Evolutionary conservation across 148 eudicot genomes (phyloP).

Genomic region (Simmondsia chinensis): DNA sequence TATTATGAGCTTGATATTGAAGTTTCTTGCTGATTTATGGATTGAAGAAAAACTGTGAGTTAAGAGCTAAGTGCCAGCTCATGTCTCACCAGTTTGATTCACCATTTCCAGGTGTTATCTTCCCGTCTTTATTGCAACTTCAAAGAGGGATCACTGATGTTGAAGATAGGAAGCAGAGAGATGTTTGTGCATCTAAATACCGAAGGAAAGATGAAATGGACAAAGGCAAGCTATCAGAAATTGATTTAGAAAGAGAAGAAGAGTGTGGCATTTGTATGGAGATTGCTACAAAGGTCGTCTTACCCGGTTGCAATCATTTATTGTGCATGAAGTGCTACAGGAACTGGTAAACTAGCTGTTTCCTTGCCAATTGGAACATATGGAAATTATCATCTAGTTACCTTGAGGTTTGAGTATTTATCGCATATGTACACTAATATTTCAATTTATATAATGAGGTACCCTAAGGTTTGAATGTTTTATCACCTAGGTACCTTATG

Average conservation of each 20-base stretch:
- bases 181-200: conserved; percentile 47
- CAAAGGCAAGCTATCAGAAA: conserved; percentile 39
- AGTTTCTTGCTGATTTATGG: no score
- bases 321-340: conserved; percentile 75
- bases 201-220: conserved; percentile 30
- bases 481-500: no score
- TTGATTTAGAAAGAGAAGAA: conserved; percentile 72
- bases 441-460: no score
- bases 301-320: conserved; percentile 76
- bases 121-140: conserved; percentile 89
- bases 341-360: conserved; percentile 53
- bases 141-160: conserved; percentile 64
- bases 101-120: conserved; percentile 78
- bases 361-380: not conserved
- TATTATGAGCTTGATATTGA: no score
- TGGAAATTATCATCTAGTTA: not conserved
- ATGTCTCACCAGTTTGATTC: no score
- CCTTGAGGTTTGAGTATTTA: not conserved
- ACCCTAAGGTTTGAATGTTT: no score
- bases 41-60: no score
- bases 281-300: conserved; percentile 50
- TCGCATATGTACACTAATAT: no score
- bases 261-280: conserved; percentile 96
- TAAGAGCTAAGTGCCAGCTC: no score
- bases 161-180: conserved; percentile 76